Evolutionary conservation across 495 filamentous ascomycete species (phyloP), one percentile per base, ranked within the genome.

Genomic region (Penicillium antarcticum): DNA sequence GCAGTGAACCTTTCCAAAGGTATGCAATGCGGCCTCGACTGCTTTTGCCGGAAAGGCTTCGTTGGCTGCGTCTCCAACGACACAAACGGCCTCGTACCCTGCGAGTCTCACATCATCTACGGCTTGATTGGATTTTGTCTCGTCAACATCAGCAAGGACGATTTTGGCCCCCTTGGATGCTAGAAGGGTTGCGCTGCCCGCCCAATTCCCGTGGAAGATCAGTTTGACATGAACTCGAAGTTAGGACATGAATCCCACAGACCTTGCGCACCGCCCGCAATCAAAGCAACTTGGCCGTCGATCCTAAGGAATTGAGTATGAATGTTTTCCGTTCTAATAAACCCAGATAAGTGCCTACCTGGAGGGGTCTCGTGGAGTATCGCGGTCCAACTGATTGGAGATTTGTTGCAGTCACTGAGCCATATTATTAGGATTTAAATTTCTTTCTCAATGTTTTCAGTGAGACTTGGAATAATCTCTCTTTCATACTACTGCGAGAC

Each of bases 1-100:
- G 53, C 86, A 82, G 65, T 91, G 80, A 48, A 91, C 84, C 72
- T 88, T 89, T 49, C 86, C 87, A 47, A 86, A 87, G 64, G 87
- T 87, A 32, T 81, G 79, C 10, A 81, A 84, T 0, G 85, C 76
- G 53, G 80, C 81, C 61, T 80, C 78, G 12, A 91, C 78, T 5
- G 89, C 71, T 21, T 23, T 42, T 24, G 35, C 41, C 0, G 53
- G 53, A 13, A 56, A 56, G 1, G 23, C 14, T 24, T 56, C 48
- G n/a, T 56, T 41, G 2, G 48, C 12, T 0, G 39, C 52, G 26
- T 55, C 40, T 13, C 74, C 63, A 33, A 77, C 70, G 59, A 87
- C 78, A 56, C 83, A 82, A 16, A 72, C 67, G 16, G 77, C 73
- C 57, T 82, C 73, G 3, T 87, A 72, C 56, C 88, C 75, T 55